These are phyloP conservation scores for Kockovaella imperatae DNA, from an alignment of 768 basidiomycete species.

Conservation along the genomic window DNA sequence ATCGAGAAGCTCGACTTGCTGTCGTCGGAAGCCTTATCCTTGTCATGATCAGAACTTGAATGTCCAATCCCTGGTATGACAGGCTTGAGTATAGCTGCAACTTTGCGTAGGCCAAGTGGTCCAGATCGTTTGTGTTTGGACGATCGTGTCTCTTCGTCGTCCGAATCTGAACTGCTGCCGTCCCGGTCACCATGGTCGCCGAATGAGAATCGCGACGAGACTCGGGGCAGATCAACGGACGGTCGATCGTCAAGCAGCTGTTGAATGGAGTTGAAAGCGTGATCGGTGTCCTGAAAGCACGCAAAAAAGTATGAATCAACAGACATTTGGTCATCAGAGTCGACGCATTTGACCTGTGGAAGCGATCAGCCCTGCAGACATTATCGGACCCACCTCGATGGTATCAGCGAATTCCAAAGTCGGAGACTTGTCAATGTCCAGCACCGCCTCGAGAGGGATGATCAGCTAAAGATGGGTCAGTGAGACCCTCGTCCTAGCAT, in stretches of 20 bases:
- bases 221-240: slow-evolving; percentile 33
- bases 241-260: slow-evolving; percentile 55
- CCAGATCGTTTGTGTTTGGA: too few species aligned
- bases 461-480: slow-evolving; percentile 60
- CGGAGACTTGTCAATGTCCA: slow-evolving; percentile 78
- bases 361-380: slow-evolving; percentile 4
- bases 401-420: slow-evolving; percentile 95
- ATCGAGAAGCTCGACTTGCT: slow-evolving; percentile 5
- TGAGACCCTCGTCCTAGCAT: neutral
- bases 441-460: slow-evolving; percentile 80
- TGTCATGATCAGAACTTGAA: neutral
- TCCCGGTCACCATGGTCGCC: slow-evolving; percentile 7
- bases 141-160: slow-evolving; percentile 9
- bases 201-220: slow-evolving; percentile 13
- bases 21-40: neutral
- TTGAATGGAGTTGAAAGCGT: slow-evolving; percentile 72
- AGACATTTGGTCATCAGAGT: slow-evolving; percentile 57
- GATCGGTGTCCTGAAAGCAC: slow-evolving; percentile 75
- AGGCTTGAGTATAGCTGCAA: slow-evolving; percentile 26
- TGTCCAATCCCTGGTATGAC: slow-evolving; percentile 7
- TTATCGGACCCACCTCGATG: slow-evolving; percentile 55
- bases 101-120: slow-evolving; percentile 12
- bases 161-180: slow-evolving; percentile 1
- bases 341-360: slow-evolving; percentile 60
- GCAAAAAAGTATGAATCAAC: slow-evolving; percentile 80